Percentiles rank a stretch among this genome's conserved stretches.
Evolutionary conservation across 495 filamentous ascomycete genomes (phyloP).

Genomic region (Choiromyces venosus): DNA sequence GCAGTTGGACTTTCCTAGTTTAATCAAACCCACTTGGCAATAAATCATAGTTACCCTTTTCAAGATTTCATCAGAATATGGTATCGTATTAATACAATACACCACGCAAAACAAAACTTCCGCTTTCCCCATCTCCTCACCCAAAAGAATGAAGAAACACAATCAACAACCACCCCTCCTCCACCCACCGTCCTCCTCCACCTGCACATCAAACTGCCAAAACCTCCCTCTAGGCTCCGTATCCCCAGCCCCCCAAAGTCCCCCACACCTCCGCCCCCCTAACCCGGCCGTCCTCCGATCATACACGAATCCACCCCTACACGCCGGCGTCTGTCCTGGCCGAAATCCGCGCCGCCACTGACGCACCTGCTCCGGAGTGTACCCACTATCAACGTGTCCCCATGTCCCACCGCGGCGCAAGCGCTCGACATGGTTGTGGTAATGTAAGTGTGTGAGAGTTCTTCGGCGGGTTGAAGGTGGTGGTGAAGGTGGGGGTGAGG

Average conservation of each 20-base stretch:
- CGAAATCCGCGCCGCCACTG: background rate
- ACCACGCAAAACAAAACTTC: background rate
- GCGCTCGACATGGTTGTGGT: background rate
- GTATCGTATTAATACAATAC: background rate
- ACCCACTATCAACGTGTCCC: background rate
- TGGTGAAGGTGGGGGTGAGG: background rate
- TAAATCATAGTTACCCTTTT: background rate
- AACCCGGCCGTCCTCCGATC: background rate
- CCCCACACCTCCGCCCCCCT: background rate
- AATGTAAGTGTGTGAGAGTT: background rate
- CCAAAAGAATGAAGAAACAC: background rate
- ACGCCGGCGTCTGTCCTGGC: background rate
- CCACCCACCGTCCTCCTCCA: background rate
- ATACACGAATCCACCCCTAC: background rate
- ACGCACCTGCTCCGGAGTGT: background rate
- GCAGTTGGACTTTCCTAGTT: conserved; percentile 94
- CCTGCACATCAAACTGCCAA: background rate
- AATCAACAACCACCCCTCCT: background rate
- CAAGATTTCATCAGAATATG: background rate
- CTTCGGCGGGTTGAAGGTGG: background rate
- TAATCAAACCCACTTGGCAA: conserved; percentile 41
- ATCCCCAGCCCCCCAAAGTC: background rate
- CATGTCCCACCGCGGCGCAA: background rate
- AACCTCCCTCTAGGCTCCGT: background rate
- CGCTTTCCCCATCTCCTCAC: too few relatives aligned